Base-by-base conservation (phyloP, 176 grass and related monocot genomes). In the bread wheat (Triticum aestivum) region DNA sequence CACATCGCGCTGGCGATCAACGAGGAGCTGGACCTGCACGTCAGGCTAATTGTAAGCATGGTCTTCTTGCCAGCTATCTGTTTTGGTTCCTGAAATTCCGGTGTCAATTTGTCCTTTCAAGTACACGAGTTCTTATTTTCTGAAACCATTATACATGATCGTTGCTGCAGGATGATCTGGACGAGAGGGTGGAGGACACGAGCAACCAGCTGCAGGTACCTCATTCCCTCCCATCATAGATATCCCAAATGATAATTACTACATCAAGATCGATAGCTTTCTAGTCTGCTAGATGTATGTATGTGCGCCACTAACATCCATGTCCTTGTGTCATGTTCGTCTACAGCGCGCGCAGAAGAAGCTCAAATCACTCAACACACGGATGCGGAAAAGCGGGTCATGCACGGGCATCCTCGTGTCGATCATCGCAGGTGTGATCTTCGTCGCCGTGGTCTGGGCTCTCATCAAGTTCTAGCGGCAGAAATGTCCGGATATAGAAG, bases 1-100 rank as follows among this genome's bases (percentile, higher is more conserved):
- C 93, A 95, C 92, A 87, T 98, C 58, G 93, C 93, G 7, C 87
- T 93, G 11, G 83, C 91, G 10, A 87, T 98, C 52, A 95, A 95
- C 27, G 95, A 93, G 78, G 95, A 98, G 83, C 63, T 98, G 75
- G 77, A 90, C 77, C 77, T 98, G 14, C 93, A 98, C 13, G 89
- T 89, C 13, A 90, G 83, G 87, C 83, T 98, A 26, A 93, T 98
- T 63, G 93, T 98, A 95, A 83, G 91, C 20, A 29, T 59, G 0
- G 8, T 1, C 68, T 18, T 51, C 32, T 32, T 29, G 38, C 1
- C 21, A 20, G 8, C 24, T 27, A n/a, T 9, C 33, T 35, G 2
- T 15, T 12, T 6, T 30, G 34, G 24, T 58, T 74, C 68, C 42
- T 74, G 8, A 12, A 69, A 32, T 27, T 17, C 61, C 18, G 21